These are phyloP conservation scores for Monilinia vaccinii-corymbosi DNA, from an alignment of 2,329 filamentous ascomycete genomes.

Conservation along the genomic window DNA sequence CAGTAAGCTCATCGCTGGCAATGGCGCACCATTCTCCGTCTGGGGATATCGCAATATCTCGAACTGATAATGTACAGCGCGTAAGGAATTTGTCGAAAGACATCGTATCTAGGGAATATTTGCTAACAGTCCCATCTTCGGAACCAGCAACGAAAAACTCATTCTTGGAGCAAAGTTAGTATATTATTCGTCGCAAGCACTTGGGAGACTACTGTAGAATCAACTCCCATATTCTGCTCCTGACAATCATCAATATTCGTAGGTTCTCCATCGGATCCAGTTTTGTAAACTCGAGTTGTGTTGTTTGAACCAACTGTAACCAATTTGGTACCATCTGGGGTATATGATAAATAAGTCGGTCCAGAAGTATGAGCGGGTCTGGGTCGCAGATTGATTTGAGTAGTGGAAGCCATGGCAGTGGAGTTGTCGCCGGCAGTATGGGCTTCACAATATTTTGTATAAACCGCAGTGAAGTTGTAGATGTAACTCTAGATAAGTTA, in stretches of 20 bases:
- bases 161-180: slow-evolving; percentile 39
- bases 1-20: slow-evolving; percentile 88
- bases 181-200: not conserved
- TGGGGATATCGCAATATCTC: slow-evolving; percentile 74
- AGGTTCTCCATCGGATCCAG: slow-evolving; percentile 85
- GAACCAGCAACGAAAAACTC: slow-evolving; percentile 82
- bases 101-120: slow-evolving; percentile 72
- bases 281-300: slow-evolving; percentile 84
- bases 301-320: slow-evolving; percentile 92
- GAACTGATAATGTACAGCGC: slow-evolving; percentile 74
- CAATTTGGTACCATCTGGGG: slow-evolving; percentile 74
- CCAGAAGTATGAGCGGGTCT: slow-evolving; percentile 76
- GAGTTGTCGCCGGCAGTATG: slow-evolving; percentile 10
- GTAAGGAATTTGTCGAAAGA: slow-evolving; percentile 73
- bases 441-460: not conserved
- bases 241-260: slow-evolving; percentile 84
- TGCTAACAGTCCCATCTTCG: slow-evolving; percentile 92
- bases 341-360: slow-evolving; percentile 80
- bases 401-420: slow-evolving; percentile 27
- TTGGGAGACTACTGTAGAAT: slow-evolving; percentile 45
- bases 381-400: slow-evolving; percentile 43
- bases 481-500: not conserved
- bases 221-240: slow-evolving; percentile 75
- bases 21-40: slow-evolving; percentile 86
- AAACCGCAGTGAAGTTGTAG: slow-evolving; percentile 9